Evolutionary conservation across 169 alveolate genomes (phyloP), one percentile per base, ranked within the genome.

Genomic region (Eimeria necatrix): DNA sequence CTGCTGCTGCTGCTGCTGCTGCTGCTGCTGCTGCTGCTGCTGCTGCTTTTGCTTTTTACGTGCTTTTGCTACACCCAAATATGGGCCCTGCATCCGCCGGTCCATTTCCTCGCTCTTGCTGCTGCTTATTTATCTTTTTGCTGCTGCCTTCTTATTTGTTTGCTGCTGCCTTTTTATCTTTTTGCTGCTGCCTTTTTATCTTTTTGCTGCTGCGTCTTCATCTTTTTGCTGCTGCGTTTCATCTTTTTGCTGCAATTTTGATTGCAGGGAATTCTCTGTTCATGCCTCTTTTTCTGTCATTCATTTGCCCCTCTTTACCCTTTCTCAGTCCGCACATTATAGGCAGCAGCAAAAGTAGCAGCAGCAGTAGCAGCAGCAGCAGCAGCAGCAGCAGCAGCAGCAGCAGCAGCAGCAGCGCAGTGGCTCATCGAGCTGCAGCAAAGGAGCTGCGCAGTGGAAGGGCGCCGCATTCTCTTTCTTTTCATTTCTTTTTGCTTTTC

Each of bases 291-390:
- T 32, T 32, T 32, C 41, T 32, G 41, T 2, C 41, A 32, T 32
- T 32, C 41, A 32, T 32, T 32, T 32, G 41, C 41, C 41, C 3
- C 41, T 32, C 41, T 32, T 32, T 32, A 32, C 2, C 41, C 41
- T 32, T 32, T 32, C 41, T 32, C 41, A 32, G 41, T 32, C 41
- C 0, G 41, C 41, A 32, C 2, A 32, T 32, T 32, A 32, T n/a
- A n/a, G n/a, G n/a, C n/a, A n/a, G n/a, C n/a, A n/a, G n/a, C n/a
- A n/a, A n/a, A n/a, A n/a, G n/a, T n/a, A 68, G 20, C 49, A 68
- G 78, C 52, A 24, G 53, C 53, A 71, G 81, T 52, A 71, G 81
- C 81, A 71, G 0, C 51, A 32, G 81, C 18, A 71, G 16, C 81
- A 8, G 24, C 81, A 26, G 52, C 81, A 22, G 48, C 22, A 68